Conservation (phyloP, 148 eudicot genomes). For the Dysphania ambrosioides region DNA sequence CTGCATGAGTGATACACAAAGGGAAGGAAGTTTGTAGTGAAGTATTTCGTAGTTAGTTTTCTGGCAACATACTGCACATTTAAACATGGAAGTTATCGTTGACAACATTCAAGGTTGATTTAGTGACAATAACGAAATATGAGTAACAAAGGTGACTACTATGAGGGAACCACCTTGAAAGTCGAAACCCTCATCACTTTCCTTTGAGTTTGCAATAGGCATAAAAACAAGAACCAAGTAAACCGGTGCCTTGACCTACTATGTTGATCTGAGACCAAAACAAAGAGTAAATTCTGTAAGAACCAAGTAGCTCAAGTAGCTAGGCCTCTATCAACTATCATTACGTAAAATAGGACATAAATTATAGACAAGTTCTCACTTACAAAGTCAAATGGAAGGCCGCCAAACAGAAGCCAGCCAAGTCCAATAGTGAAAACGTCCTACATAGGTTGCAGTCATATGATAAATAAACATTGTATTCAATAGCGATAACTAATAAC, state of each 20-base stretch:
- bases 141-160: neutral
- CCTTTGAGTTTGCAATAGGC: slow-evolving; percentile 49
- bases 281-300: neutral
- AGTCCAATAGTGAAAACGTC: slow-evolving; percentile 49
- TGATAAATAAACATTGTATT: neutral
- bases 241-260: slow-evolving; percentile 45
- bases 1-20: too few species aligned
- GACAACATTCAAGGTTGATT: too few species aligned
- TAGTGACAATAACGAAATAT: neutral
- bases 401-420: slow-evolving; percentile 57
- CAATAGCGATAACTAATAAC: too few species aligned
- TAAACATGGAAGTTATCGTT: neutral
- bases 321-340: neutral
- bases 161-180: too few species aligned
- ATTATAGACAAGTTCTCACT: slow-evolving; percentile 5
- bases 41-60: too few species aligned
- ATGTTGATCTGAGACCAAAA: slow-evolving; percentile 37
- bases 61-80: too few species aligned
- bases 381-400: slow-evolving; percentile 55
- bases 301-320: too few species aligned
- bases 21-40: too few species aligned
- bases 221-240: slow-evolving; percentile 47
- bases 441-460: slow-evolving; percentile 15
- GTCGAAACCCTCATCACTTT: slow-evolving; percentile 21
- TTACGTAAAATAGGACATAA: neutral